phyloP scores from a whole-genome alignment of 2,329 filamentous ascomycete genomes.

The Diaporthe aspalathi region DNA sequence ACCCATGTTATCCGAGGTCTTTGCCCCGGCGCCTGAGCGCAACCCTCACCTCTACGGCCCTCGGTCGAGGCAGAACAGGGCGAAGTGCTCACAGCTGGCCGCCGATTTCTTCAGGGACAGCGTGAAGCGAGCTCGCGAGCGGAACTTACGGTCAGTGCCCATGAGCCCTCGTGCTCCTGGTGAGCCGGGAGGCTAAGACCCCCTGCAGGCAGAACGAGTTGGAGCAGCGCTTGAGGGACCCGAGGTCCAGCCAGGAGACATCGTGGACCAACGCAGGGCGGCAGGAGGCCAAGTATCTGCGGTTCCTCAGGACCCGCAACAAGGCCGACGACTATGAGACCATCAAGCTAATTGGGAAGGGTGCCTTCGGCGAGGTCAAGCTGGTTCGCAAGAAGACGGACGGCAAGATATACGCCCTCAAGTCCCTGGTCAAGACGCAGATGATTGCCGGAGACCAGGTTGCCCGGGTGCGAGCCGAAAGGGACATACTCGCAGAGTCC shows the following conservation, averaged over 20 bases:
- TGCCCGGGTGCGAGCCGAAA: constrained; percentile 81
- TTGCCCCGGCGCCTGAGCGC: constrained; percentile 64
- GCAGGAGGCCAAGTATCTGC: constrained; percentile 74
- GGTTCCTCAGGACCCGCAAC: constrained; percentile 78
- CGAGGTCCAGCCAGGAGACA: constrained; percentile 64
- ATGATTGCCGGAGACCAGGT: constrained; percentile 88
- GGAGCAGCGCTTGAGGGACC: constrained; percentile 61
- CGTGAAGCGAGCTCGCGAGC: constrained; percentile 78
- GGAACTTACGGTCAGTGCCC: constrained; percentile 72
- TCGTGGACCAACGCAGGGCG: constrained; percentile 62
- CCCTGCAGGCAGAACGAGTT: constrained; percentile 72
- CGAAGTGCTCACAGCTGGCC: constrained; percentile 57
- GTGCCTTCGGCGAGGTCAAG: constrained; percentile 83
- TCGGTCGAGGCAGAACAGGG: constrained; percentile 52
- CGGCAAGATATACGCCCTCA: constrained; percentile 82
- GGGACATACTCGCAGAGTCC: constrained; percentile 82
- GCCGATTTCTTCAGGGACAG: constrained; percentile 83
- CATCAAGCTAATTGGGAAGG: constrained; percentile 83
- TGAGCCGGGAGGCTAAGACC: not conserved
- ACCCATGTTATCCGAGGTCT: constrained; percentile 30
- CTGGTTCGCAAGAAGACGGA: constrained; percentile 80
- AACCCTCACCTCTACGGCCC: constrained; percentile 69
- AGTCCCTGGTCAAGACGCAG: constrained; percentile 81
- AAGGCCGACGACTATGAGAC: constrained; percentile 78
- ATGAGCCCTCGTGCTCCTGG: not conserved